These are phyloP conservation scores for Pontederia paniculata DNA, from an alignment of 176 grass and related monocot species.

Conservation along the genomic window DNA sequence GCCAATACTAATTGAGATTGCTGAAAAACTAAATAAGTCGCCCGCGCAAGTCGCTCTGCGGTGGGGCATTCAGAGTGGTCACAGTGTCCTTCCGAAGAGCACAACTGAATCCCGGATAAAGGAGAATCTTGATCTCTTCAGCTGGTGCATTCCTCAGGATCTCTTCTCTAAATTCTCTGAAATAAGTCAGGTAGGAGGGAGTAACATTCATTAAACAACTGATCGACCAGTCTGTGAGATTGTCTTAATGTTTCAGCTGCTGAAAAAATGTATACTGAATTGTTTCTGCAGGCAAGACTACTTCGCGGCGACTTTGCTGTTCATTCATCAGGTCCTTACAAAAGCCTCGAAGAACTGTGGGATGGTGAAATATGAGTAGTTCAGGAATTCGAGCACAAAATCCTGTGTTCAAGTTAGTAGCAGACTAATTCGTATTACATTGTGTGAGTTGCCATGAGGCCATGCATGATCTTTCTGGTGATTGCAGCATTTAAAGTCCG, in stretches of 20 bases:
- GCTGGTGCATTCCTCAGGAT: slow-evolving; percentile 51
- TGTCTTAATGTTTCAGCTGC: no score
- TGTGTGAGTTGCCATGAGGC: no score
- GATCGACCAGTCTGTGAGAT: not conserved
- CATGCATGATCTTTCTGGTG: no score
- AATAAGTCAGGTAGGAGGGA: slow-evolving; percentile 35
- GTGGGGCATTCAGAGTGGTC: slow-evolving; percentile 56
- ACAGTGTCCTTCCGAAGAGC: slow-evolving; percentile 67
- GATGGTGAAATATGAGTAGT: slow-evolving; percentile 36
- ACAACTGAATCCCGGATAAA: slow-evolving; percentile 31
- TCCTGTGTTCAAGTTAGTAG: no score
- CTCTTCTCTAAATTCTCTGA: slow-evolving; percentile 32
- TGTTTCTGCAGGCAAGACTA: slow-evolving; percentile 33
- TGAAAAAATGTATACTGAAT: no score
- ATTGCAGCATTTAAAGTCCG: no score
- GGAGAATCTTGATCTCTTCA: slow-evolving; percentile 40
- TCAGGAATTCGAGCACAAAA: no score
- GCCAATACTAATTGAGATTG: slow-evolving; percentile 24
- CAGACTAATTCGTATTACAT: no score
- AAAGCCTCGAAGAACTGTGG: slow-evolving; percentile 49
- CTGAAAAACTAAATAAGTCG: slow-evolving; percentile 43
- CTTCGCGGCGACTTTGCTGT: slow-evolving; percentile 27
- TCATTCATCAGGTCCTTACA: slow-evolving; percentile 31
- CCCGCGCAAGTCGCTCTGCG: slow-evolving; percentile 47
- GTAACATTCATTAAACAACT: not conserved